Percentiles rank a stretch among this genome's conserved stretches.
Conservation (phyloP, 352 stramenopile species). For the Globisporangium polare region DNA sequence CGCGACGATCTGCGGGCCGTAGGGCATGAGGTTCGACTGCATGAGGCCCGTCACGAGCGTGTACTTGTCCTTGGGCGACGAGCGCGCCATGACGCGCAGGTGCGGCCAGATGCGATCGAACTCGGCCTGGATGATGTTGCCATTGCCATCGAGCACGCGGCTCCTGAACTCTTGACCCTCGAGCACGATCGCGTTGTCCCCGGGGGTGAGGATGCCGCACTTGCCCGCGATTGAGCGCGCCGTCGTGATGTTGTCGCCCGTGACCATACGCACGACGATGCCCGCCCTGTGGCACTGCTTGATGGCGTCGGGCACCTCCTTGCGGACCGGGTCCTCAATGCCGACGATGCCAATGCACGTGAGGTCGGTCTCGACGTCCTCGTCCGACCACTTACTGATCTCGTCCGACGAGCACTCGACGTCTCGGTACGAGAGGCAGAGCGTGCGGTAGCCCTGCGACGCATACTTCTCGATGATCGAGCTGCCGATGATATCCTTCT, state of each 20-base stretch:
- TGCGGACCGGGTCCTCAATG: conserved; percentile 93
- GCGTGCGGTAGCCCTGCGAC: conserved; percentile 75
- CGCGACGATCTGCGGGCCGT: conserved; percentile 88
- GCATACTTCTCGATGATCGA: conserved; percentile 79
- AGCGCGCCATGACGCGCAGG: conserved; percentile 90
- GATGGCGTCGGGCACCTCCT: conserved; percentile 93
- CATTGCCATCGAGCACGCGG: conserved; percentile 59
- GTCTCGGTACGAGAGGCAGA: conserved; percentile 85
- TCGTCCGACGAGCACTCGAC: conserved; percentile 56
- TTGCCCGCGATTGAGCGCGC: conserved; percentile 72
- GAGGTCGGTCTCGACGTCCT: conserved; percentile 85
- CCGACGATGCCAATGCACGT: conserved; percentile 88
- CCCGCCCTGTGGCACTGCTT: conserved; percentile 91
- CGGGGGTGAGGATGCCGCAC: conserved; percentile 59
- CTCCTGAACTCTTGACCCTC: conserved; percentile 64
- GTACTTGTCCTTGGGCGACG: conserved; percentile 96
- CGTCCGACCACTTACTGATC: conserved; percentile 64
- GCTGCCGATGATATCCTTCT: conserved; percentile 62
- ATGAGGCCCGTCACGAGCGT: conserved; percentile 94
- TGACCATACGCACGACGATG: conserved; percentile 98
- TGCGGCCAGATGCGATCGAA: conserved; percentile 93
- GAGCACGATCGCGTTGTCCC: conserved; percentile 57
- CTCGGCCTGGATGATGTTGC: conserved; percentile 73
- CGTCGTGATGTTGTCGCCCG: conserved; percentile 97
- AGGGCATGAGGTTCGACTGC: conserved; percentile 69